Percentiles rank a stretch among this genome's conserved stretches.
Conservation (phyloP, 129 eudicot genomes). For the Rutidosis leptorrhynchoides region DNA sequence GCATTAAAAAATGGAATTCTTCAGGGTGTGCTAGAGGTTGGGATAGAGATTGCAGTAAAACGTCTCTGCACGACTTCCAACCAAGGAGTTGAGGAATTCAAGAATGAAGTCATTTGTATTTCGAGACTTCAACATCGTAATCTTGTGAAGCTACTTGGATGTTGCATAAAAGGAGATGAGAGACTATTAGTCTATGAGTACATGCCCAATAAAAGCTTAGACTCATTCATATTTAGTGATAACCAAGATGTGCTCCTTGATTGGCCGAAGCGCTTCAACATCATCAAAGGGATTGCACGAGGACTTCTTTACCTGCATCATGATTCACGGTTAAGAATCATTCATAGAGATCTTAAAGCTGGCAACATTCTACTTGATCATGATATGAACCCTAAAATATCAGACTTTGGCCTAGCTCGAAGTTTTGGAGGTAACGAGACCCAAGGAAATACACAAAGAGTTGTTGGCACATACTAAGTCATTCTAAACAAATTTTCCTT, state of each 20-base stretch:
- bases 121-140: constrained; percentile 6
- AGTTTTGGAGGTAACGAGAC: constrained; percentile 34
- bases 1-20: neutral
- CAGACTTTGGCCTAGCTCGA: constrained; percentile 46
- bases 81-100: neutral
- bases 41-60: constrained; percentile 6
- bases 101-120: constrained; percentile 4
- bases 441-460: constrained; percentile 35
- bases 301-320: constrained; percentile 44
- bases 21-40: constrained; percentile 4
- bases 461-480: constrained; percentile 33
- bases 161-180: neutral
- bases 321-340: constrained; percentile 36
- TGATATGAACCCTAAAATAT: constrained; percentile 43
- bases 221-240: neutral
- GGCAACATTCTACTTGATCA: constrained; percentile 38
- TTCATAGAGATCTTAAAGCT: constrained; percentile 45
- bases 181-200: neutral
- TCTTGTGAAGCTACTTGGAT: constrained; percentile 10
- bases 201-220: constrained; percentile 9
- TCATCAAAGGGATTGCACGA: constrained; percentile 40
- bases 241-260: constrained; percentile 4
- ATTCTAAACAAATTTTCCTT: neutral
- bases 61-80: neutral
- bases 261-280: constrained; percentile 34